Conservation (phyloP, 331 rosid species). For the Prunus yedoensis region DNA sequence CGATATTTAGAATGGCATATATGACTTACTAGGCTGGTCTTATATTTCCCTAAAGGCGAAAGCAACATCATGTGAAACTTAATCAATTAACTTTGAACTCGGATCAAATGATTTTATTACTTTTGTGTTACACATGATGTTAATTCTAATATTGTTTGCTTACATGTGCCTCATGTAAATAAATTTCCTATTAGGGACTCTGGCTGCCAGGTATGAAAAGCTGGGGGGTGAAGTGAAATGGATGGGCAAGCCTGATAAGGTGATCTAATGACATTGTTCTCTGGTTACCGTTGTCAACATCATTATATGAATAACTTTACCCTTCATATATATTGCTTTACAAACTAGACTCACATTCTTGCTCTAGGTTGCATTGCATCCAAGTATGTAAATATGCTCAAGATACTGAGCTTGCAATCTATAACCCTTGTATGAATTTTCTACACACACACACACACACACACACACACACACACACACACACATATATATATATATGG, state of each 20-base stretch:
- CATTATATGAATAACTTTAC: not conserved
- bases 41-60: no score
- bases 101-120: not conserved
- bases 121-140: not conserved
- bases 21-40: no score
- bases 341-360: not conserved
- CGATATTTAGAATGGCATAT: not conserved
- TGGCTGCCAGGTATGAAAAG: constrained; percentile 84
- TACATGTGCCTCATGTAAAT: constrained; percentile 13
- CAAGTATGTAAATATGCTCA: not conserved
- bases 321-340: not conserved
- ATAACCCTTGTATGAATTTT: not conserved
- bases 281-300: constrained; percentile 11
- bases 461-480: no score
- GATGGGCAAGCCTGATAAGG: constrained; percentile 99
- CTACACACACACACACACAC: not conserved
- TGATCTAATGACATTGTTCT: constrained; percentile 22
- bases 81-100: no score
- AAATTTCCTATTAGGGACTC: constrained; percentile 54
- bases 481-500: not conserved
- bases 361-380: not conserved
- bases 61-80: no score
- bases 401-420: not conserved
- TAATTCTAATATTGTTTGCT: not conserved
- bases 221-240: constrained; percentile 96